Evolutionary conservation across 805 yeast species (phyloP).

Genomic region (Debaryomyces tyrocola): DNA sequence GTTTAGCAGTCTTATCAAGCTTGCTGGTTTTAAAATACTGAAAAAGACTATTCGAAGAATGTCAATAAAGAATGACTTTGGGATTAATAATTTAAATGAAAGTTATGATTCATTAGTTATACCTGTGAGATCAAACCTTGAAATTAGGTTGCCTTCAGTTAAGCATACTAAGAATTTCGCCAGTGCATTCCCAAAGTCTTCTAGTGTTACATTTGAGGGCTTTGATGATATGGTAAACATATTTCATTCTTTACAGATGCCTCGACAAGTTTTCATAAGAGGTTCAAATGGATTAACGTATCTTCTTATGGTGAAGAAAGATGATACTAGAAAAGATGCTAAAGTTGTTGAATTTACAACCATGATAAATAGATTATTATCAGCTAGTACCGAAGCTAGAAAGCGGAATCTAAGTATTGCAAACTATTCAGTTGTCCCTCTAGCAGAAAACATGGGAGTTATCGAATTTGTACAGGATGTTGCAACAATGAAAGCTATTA

Average conservation of each 20-base stretch:
- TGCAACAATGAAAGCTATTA: conserved; percentile 32
- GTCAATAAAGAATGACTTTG: conserved; percentile 42
- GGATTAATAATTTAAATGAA: conserved; percentile 28
- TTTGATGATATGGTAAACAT: conserved; percentile 71
- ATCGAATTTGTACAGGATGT: conserved; percentile 59
- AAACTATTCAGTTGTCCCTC: conserved; percentile 85
- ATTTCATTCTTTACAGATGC: conserved; percentile 82
- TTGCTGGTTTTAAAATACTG: conserved; percentile 41
- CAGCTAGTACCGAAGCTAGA: conserved; percentile 67
- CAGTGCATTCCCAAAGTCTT: conserved; percentile 45
- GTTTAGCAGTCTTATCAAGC: conserved; percentile 42
- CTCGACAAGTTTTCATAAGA: conserved; percentile 68
- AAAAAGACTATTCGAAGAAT: conserved; percentile 34
- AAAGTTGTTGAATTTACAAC: conserved; percentile 90
- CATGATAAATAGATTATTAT: conserved; percentile 73
- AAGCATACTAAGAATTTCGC: conserved; percentile 40
- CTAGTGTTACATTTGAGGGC: conserved; percentile 51
- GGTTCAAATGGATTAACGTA: conserved; percentile 81
- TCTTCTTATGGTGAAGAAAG: conserved; percentile 79
- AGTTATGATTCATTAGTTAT: conserved; percentile 55
- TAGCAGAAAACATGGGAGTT: conserved; percentile 83
- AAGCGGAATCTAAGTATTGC: conserved; percentile 69
- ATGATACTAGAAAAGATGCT: conserved; percentile 94
- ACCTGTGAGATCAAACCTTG: conserved; percentile 72
- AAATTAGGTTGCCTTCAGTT: conserved; percentile 59